Evolutionary conservation across 768 basidiomycete species (phyloP).

Genomic region (Serendipita sp.): DNA sequence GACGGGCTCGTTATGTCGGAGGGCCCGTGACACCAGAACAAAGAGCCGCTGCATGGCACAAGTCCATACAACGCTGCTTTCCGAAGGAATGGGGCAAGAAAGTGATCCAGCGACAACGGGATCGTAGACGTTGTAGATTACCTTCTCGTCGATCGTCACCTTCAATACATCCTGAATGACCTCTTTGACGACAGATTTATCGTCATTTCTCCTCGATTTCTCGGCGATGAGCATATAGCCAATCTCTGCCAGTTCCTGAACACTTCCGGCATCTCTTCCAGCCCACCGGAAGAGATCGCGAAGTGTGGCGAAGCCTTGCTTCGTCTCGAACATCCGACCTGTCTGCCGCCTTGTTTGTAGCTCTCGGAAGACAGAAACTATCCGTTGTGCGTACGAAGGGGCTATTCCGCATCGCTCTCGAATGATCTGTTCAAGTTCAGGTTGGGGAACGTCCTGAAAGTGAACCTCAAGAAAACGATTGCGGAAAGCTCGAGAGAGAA

Average conservation of each 20-base stretch:
- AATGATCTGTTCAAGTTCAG: slow-evolving; percentile 86
- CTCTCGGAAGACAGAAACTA: slow-evolving; percentile 84
- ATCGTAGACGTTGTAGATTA: slow-evolving; percentile 46
- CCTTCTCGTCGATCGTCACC: slow-evolving; percentile 58
- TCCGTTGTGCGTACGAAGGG: slow-evolving; percentile 73
- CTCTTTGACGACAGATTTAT: slow-evolving; percentile 79
- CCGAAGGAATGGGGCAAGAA: slow-evolving; percentile 37
- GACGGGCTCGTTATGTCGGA: slow-evolving; percentile 85
- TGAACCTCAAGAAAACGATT: slow-evolving; percentile 97
- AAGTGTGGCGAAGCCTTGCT: slow-evolving; percentile 90
- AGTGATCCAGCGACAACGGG: slow-evolving; percentile 30
- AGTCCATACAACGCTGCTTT: slow-evolving; percentile 69
- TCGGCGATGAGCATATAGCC: slow-evolving; percentile 97
- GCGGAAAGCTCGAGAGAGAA: slow-evolving; percentile 88
- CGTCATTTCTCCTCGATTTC: slow-evolving; percentile 68
- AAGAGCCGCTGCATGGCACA: slow-evolving; percentile 83
- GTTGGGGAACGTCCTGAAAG: slow-evolving; percentile 91
- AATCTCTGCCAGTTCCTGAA: slow-evolving; percentile 86
- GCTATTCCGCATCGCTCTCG: slow-evolving; percentile 84
- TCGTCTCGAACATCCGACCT: slow-evolving; percentile 90
- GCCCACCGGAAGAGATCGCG: slow-evolving; percentile 98
- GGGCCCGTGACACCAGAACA: slow-evolving; percentile 64
- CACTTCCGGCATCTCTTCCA: slow-evolving; percentile 70
- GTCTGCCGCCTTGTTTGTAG: slow-evolving; percentile 84
- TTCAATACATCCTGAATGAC: slow-evolving; percentile 84